phyloP scores from a whole-genome alignment of 805 yeast genomes.

The Kodamaea jinghongensis region DNA sequence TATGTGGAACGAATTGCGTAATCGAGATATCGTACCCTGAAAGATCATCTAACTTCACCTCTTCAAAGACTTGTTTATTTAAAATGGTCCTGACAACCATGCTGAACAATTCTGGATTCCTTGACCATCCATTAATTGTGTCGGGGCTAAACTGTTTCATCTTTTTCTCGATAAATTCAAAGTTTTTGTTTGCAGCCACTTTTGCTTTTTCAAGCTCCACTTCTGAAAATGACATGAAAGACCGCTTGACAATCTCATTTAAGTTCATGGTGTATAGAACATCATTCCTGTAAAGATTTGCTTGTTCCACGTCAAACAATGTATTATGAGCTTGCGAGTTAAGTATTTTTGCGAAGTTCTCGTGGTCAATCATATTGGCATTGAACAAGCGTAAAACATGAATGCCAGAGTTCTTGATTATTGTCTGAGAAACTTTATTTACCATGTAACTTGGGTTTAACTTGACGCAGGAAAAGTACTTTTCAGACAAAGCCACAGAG shows the following conservation, averaged over 20 bases:
- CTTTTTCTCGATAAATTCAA: not conserved
- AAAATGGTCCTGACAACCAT: conserved; percentile 7
- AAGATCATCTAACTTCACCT: too few species aligned
- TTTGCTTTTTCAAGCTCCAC: not conserved
- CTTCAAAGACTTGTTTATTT: conserved; percentile 2
- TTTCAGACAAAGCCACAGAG: conserved; percentile 35
- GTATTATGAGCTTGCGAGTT: conserved; percentile 10
- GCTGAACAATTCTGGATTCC: conserved; percentile 6
- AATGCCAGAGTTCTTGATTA: conserved; percentile 13
- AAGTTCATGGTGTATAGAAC: conserved; percentile 17
- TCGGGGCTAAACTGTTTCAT: conserved; percentile 3
- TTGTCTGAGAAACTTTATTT: not conserved
- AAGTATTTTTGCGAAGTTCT: conserved; percentile 13
- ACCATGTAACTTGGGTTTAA: conserved; percentile 8
- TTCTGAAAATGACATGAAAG: not conserved
- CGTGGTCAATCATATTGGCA: not conserved
- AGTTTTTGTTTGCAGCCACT: not conserved
- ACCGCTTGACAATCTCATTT: not conserved
- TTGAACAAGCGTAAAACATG: conserved; percentile 7
- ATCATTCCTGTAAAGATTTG: conserved; percentile 61
- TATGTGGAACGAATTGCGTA: too few species aligned
- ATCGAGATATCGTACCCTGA: too few species aligned
- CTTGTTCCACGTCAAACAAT: conserved; percentile 65
- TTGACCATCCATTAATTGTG: conserved; percentile 10
- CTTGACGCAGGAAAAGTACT: not conserved